A percentile compares a stretch with the other conserved stretches of the same genome.
Evolutionary conservation across 352 stramenopile species (phyloP).

Genomic region (Globisporangium sylvaticum): DNA sequence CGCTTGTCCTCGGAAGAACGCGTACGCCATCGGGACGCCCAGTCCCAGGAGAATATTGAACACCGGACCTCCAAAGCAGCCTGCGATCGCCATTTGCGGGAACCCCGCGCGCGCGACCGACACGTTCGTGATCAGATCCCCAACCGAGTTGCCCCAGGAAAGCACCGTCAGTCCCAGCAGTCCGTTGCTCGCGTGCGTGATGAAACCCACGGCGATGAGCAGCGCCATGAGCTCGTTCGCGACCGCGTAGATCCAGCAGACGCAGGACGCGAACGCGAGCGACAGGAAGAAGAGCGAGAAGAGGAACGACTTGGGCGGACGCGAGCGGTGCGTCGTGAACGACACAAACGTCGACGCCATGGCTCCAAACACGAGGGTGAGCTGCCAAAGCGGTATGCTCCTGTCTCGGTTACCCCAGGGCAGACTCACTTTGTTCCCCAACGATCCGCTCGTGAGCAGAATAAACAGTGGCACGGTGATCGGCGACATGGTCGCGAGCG

Average conservation of each 20-base stretch:
- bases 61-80: slow-evolving; percentile 78
- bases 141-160: slow-evolving; percentile 82
- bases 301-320: slow-evolving; percentile 40
- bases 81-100: slow-evolving; percentile 82
- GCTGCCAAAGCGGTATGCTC: slow-evolving; percentile 40
- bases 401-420: slow-evolving; percentile 21
- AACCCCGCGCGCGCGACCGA: slow-evolving; percentile 77
- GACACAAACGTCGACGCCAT: slow-evolving; percentile 62
- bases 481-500: slow-evolving; percentile 79
- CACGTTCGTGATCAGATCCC: slow-evolving; percentile 81
- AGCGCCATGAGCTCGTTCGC: slow-evolving; percentile 85
- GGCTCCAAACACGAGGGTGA: slow-evolving; percentile 21
- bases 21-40: slow-evolving; percentile 64
- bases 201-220: slow-evolving; percentile 67
- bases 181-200: slow-evolving; percentile 74
- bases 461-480: slow-evolving; percentile 86
- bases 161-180: slow-evolving; percentile 76
- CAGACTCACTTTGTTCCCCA: slow-evolving; percentile 7
- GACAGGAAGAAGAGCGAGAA: slow-evolving; percentile 55
- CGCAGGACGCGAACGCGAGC: slow-evolving; percentile 77
- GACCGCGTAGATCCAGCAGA: slow-evolving; percentile 91
- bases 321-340: slow-evolving; percentile 61
- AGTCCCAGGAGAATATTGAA: slow-evolving; percentile 84
- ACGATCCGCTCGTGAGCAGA: slow-evolving; percentile 44
- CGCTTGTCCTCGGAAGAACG: slow-evolving; percentile 40